Evolutionary conservation across 208 protist genomes (phyloP).

Genomic region (Trypanosoma mega): DNA sequence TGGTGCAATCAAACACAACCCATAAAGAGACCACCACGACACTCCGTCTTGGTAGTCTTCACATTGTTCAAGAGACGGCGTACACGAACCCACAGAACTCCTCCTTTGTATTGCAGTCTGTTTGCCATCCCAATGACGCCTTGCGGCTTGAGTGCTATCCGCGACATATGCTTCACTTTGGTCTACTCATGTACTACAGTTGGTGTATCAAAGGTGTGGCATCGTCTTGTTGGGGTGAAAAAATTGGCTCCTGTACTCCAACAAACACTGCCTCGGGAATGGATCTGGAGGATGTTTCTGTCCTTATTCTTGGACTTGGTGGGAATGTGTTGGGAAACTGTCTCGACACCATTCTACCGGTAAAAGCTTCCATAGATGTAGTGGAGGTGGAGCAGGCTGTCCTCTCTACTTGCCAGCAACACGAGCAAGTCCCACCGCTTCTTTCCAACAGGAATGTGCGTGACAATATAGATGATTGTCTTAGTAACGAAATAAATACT

Average conservation of each 20-base stretch:
- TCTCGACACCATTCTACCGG: constrained; percentile 46
- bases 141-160: constrained; percentile 72
- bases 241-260: background rate
- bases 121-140: constrained; percentile 40
- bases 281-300: constrained; percentile 18
- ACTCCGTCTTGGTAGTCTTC: constrained; percentile 38
- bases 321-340: constrained; percentile 81
- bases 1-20: too few species aligned
- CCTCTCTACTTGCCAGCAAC: constrained; percentile 41
- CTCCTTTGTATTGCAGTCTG: constrained; percentile 67
- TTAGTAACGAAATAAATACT: too few species aligned
- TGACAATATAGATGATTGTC: constrained; percentile 2
- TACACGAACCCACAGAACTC: constrained; percentile 11
- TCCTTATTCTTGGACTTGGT: constrained; percentile 77
- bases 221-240: constrained; percentile 2
- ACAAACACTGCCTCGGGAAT: background rate
- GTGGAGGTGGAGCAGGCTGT: constrained; percentile 81
- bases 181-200: constrained; percentile 43
- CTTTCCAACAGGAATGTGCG: background rate
- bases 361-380: constrained; percentile 53
- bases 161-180: constrained; percentile 76
- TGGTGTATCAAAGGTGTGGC: constrained; percentile 33
- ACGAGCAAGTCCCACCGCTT: constrained; percentile 45
- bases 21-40: too few species aligned
- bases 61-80: constrained; percentile 48